Percentiles rank a stretch among this genome's conserved stretches.
These are phyloP conservation scores for Kluyveromyces siamensis DNA, from an alignment of 805 yeast genomes.

Conservation along the genomic window DNA sequence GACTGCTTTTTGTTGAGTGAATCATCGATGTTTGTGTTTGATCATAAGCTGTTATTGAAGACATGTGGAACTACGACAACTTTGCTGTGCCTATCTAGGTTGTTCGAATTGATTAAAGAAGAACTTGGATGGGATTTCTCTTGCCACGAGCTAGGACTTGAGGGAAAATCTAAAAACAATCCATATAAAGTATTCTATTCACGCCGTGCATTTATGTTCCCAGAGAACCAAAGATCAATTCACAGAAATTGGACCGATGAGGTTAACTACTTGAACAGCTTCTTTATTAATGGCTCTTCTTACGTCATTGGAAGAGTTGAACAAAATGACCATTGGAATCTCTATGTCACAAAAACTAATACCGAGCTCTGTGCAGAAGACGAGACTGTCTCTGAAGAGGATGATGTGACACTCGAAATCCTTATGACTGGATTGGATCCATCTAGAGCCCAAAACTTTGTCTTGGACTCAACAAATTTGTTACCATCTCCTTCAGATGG, in stretches of 20 bases:
- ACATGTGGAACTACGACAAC: slow-evolving; percentile 97
- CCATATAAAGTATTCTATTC: slow-evolving; percentile 78
- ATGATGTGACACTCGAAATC: slow-evolving; percentile 76
- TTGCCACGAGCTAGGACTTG: not conserved
- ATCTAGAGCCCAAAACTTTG: slow-evolving; percentile 47
- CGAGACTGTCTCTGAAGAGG: slow-evolving; percentile 7
- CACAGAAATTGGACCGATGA: slow-evolving; percentile 84
- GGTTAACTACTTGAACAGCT: slow-evolving; percentile 55
- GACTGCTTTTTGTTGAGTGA: slow-evolving; percentile 86
- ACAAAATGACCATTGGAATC: slow-evolving; percentile 78
- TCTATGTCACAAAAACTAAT: slow-evolving; percentile 55
- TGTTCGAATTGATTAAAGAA: slow-evolving; percentile 43
- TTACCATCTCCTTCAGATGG: slow-evolving; percentile 39
- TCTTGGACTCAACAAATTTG: slow-evolving; percentile 24
- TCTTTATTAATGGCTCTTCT: slow-evolving; percentile 52
- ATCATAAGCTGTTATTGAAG: slow-evolving; percentile 76
- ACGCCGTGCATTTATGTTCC: slow-evolving; percentile 84
- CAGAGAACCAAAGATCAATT: slow-evolving; percentile 68
- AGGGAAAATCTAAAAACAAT: slow-evolving; percentile 12
- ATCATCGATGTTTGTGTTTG: slow-evolving; percentile 81
- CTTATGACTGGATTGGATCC: slow-evolving; percentile 80
- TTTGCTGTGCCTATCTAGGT: slow-evolving; percentile 58
- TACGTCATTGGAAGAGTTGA: slow-evolving; percentile 75
- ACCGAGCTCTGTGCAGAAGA: slow-evolving; percentile 4
- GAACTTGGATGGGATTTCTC: slow-evolving; percentile 36